Evolutionary conservation across 768 basidiomycete genomes (phyloP).

Genomic region (Sporobolomyces roseus): DNA sequence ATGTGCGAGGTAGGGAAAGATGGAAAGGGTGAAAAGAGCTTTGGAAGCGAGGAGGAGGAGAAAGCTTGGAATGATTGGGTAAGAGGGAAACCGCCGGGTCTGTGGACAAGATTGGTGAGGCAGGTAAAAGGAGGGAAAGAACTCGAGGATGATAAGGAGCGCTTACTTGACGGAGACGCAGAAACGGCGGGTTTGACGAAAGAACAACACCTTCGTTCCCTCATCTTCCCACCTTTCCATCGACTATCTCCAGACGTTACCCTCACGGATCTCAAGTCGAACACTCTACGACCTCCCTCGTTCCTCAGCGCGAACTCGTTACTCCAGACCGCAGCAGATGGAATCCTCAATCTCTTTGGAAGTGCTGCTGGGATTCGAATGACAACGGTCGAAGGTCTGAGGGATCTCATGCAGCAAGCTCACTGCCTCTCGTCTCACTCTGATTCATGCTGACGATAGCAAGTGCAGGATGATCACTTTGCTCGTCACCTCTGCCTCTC

Average conservation of each 20-base stretch:
- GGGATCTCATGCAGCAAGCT: constrained; percentile 42
- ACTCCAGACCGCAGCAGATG: constrained; percentile 28
- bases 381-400: constrained; percentile 38
- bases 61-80: constrained; percentile 14
- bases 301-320: constrained; percentile 29
- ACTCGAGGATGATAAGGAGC: not conserved
- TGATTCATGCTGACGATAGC: not conserved
- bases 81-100: not conserved
- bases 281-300: constrained; percentile 25
- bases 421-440: not conserved
- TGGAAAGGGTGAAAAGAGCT: constrained; percentile 37
- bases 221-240: constrained; percentile 45
- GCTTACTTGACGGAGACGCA: not conserved
- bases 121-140: not conserved
- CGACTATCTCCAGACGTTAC: constrained; percentile 35
- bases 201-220: constrained; percentile 16
- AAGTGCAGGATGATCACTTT: constrained; percentile 32
- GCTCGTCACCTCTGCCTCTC: constrained; percentile 14
- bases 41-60: not conserved
- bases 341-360: not conserved
- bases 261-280: constrained; percentile 42
- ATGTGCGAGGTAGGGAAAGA: not conserved
- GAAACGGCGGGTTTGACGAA: constrained; percentile 4
- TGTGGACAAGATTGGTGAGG: not conserved
- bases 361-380: constrained; percentile 31